Percentiles rank a stretch among this genome's conserved stretches.
Conservation (phyloP, 768 basidiomycete species). For the Aureoboletus auriporus region DNA sequence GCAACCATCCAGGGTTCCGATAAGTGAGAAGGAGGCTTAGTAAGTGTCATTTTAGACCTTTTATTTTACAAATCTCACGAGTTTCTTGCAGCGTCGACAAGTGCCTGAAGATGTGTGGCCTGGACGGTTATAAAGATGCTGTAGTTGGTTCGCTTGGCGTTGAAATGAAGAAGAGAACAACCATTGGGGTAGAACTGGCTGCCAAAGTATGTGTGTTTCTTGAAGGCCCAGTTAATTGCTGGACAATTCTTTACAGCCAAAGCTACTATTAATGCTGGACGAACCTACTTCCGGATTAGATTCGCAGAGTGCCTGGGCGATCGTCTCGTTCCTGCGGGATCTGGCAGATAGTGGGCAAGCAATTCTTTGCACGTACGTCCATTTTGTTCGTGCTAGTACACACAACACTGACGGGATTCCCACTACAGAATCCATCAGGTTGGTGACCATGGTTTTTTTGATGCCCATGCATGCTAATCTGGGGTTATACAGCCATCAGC, state of each 20-base stretch:
- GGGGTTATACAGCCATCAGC: constrained; percentile 58
- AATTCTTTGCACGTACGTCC: constrained; percentile 79
- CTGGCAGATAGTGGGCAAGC: constrained; percentile 82
- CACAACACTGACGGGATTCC: not conserved
- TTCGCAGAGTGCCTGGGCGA: constrained; percentile 84
- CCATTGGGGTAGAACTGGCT: constrained; percentile 84
- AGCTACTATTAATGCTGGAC: constrained; percentile 79
- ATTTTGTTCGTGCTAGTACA: not conserved
- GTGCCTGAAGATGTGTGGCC: constrained; percentile 58
- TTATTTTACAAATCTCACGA: not conserved
- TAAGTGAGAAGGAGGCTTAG: constrained; percentile 77
- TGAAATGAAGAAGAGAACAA: constrained; percentile 76
- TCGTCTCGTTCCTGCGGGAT: constrained; percentile 67
- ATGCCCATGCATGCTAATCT: not conserved
- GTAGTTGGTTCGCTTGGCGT: constrained; percentile 64
- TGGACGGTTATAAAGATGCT: constrained; percentile 63
- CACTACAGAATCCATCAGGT: constrained; percentile 40
- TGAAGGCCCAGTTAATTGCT: not conserved
- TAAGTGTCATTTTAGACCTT: constrained; percentile 30
- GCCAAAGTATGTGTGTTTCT: constrained; percentile 45
- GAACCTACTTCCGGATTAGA: constrained; percentile 89
- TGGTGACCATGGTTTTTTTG: not conserved
- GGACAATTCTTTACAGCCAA: constrained; percentile 42
- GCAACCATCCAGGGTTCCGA: constrained; percentile 63
- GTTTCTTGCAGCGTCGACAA: constrained; percentile 45